phyloP scores from a whole-genome alignment of 805 yeast genomes.

The Debaryomyces maramus region DNA sequence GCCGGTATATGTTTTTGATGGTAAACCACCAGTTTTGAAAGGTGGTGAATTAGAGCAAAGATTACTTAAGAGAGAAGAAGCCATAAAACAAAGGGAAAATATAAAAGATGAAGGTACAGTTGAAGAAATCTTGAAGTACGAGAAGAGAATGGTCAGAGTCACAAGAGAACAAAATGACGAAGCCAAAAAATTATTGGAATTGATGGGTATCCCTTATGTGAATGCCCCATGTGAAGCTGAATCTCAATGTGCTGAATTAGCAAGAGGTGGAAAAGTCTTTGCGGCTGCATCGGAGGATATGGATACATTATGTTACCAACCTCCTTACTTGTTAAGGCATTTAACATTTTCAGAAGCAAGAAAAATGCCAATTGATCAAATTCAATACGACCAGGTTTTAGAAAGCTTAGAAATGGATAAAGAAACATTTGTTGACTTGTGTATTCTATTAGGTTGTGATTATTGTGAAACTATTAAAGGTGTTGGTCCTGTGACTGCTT shows the following conservation, averaged over 20 bases:
- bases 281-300: conserved; percentile 99
- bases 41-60: conserved; percentile 92
- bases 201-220: conserved; percentile 95
- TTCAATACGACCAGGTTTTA: conserved; percentile 63
- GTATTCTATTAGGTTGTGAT: conserved; percentile 94
- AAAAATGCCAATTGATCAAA: conserved; percentile 88
- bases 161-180: conserved; percentile 91
- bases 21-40: conserved; percentile 93
- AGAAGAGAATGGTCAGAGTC: conserved; percentile 86
- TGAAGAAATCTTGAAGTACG: conserved; percentile 73
- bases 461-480: conserved; percentile 95
- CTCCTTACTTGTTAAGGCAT: conserved; percentile 82
- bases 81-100: conserved; percentile 70
- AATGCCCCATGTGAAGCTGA: conserved; percentile 98
- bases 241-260: conserved; percentile 95
- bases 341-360: conserved; percentile 92
- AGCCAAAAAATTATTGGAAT: conserved; percentile 71
- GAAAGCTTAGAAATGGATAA: conserved; percentile 75
- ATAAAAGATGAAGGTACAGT: conserved; percentile 78
- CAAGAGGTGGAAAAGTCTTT: conserved; percentile 84
- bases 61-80: conserved; percentile 75
- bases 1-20: conserved; percentile 96
- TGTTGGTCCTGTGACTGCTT: conserved; percentile 94
- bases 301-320: conserved; percentile 93
- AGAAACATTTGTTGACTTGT: conserved; percentile 80